Conservation (phyloP, 495 filamentous ascomycete species). For the Penicillium tannophilum region DNA sequence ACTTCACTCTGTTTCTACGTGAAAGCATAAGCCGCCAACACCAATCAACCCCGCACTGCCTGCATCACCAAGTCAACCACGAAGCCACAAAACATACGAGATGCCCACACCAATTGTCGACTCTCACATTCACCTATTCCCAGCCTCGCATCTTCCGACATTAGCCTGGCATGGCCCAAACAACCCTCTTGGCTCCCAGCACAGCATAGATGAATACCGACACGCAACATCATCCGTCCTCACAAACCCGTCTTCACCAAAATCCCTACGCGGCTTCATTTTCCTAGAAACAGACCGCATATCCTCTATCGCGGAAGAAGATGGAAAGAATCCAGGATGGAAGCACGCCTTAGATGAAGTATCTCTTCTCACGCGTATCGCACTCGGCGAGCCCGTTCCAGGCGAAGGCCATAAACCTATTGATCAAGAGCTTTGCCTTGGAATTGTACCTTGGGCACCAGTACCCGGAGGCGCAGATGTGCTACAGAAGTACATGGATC, state of each 20-base stretch:
- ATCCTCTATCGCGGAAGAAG: constrained; percentile 49
- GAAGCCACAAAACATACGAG: not conserved
- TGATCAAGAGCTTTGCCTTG: constrained; percentile 59
- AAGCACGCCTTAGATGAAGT: constrained; percentile 70
- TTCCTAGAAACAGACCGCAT: constrained; percentile 81
- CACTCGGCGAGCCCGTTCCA: constrained; percentile 53
- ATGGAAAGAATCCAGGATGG: constrained; percentile 43
- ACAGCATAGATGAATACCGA: constrained; percentile 64
- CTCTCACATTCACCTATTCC: constrained; percentile 87
- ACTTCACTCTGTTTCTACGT: not conserved
- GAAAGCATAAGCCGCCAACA: not conserved
- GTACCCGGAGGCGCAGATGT: constrained; percentile 58
- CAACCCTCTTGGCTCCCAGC: constrained; percentile 58
- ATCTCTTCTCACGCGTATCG: constrained; percentile 63
- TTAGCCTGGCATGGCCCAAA: constrained; percentile 65
- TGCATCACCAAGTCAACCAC: not conserved
- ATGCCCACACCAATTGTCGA: constrained; percentile 61
- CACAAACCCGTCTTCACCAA: constrained; percentile 10
- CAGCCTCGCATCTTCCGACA: constrained; percentile 59
- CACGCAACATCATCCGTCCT: constrained; percentile 25
- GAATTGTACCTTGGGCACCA: constrained; percentile 81
- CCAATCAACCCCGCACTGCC: constrained; percentile 2
- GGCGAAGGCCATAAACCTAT: constrained; percentile 60
- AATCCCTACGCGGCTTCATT: constrained; percentile 65
- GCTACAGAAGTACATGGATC: constrained; percentile 51